phyloP scores from a whole-genome alignment of 208 protist genomes.

The Acanthamoeba royreba region DNA sequence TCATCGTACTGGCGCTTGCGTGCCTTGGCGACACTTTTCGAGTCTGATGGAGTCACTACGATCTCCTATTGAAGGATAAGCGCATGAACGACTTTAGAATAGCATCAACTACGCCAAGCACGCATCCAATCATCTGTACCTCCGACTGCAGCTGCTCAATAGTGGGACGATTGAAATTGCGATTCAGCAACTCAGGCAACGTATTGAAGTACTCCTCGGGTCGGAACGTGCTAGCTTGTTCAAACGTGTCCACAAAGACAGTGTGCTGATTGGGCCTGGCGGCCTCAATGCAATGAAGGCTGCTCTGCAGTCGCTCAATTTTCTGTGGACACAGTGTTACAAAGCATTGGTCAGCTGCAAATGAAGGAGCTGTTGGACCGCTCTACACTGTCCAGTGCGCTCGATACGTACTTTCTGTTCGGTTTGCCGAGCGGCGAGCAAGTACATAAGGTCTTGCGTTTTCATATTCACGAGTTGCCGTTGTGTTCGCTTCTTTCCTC shows the following conservation, averaged over 20 bases:
- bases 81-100: not conserved
- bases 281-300: conserved; percentile 14
- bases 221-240: conserved; percentile 19
- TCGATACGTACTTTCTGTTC: not conserved
- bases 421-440: not conserved
- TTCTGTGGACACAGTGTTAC: not conserved
- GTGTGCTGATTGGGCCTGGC: conserved; percentile 50
- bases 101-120: not conserved
- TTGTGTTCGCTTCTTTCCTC: not conserved
- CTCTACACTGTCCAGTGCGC: too few species aligned
- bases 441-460: conserved; percentile 47
- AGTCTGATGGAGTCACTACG: not conserved
- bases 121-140: not conserved
- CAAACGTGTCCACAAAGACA: conserved; percentile 60
- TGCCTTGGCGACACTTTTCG: not conserved
- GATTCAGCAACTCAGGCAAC: conserved; percentile 11
- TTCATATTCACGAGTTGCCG: conserved; percentile 50
- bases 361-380: not conserved
- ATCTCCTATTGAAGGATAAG: not conserved
- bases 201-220: conserved; percentile 51
- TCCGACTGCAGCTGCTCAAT: not conserved
- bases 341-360: not conserved
- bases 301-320: conserved; percentile 22
- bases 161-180: conserved; percentile 4
- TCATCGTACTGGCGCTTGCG: conserved; percentile 26